A percentile compares a stretch with the other conserved stretches of the same genome.
These are phyloP conservation scores for Trypanosoma vivax DNA, from an alignment of 208 protist species.

Conservation along the genomic window DNA sequence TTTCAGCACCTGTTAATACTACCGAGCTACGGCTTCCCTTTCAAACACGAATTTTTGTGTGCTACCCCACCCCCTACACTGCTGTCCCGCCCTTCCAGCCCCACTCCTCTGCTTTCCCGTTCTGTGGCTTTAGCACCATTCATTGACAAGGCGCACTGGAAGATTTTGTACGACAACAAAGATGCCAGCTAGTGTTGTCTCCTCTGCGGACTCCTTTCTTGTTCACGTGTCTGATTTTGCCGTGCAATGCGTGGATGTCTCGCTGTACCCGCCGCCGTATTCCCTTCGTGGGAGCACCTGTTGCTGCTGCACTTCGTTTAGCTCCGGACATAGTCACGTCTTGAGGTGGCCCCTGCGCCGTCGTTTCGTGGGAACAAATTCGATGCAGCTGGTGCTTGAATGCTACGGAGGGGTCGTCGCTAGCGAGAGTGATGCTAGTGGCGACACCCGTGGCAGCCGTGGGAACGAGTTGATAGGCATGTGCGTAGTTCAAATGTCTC, in stretches of 20 bases:
- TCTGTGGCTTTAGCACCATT: too few relatives aligned
- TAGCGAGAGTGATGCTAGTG: too few relatives aligned
- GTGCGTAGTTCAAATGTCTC: background rate
- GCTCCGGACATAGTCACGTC: background rate
- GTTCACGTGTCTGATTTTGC: conserved; percentile 9
- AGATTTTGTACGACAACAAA: too few relatives aligned
- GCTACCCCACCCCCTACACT: too few relatives aligned
- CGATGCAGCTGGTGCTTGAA: conserved; percentile 6
- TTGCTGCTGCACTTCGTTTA: background rate
- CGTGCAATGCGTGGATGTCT: conserved; percentile 3
- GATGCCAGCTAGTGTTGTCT: conserved; percentile 1
- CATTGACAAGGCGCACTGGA: too few relatives aligned
- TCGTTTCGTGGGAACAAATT: background rate
- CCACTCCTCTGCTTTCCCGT: too few relatives aligned
- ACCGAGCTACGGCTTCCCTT: too few relatives aligned
- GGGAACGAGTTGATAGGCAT: conserved; percentile 4
- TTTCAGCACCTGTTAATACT: too few relatives aligned
- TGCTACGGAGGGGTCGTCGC: conserved; percentile 9
- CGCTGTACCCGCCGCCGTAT: conserved; percentile 11
- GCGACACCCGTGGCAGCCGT: background rate
- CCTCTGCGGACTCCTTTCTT: background rate
- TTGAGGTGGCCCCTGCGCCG: background rate
- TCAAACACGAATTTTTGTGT: too few relatives aligned
- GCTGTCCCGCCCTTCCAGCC: too few relatives aligned
- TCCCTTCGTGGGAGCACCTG: conserved; percentile 4